Evolutionary conservation across 139 green algal species (phyloP).

Genomic region (Chlamydomonas incerta): DNA sequence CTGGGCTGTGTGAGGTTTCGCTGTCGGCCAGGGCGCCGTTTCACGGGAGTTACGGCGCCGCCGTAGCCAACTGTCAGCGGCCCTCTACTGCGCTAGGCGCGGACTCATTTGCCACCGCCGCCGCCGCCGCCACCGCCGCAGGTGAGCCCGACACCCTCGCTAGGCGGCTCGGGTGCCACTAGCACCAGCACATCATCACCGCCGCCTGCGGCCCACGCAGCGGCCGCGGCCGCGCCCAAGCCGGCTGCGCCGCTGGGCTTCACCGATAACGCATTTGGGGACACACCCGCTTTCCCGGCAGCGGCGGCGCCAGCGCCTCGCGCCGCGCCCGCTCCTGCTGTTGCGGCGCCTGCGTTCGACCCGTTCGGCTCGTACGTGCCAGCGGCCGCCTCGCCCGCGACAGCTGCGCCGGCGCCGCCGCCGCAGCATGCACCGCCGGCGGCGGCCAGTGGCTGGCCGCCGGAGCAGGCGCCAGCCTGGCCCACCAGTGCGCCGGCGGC

Average conservation of each 20-base stretch:
- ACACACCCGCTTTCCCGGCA: neutral
- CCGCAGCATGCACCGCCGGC: neutral
- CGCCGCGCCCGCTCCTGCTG: neutral
- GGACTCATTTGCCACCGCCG: neutral
- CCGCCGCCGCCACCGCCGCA: neutral
- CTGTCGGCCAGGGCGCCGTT: no score
- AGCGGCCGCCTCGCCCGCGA: neutral
- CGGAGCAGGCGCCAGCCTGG: neutral
- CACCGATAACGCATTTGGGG: constrained; percentile 23
- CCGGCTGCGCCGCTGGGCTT: neutral
- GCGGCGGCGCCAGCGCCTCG: neutral
- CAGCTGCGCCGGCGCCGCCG: no score
- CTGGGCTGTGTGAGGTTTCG: neutral
- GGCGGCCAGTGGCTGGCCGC: no score
- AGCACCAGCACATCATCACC: neutral
- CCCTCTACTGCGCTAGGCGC: neutral
- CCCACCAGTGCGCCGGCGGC: neutral
- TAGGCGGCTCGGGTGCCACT: neutral
- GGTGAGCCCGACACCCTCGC: constrained; percentile 5
- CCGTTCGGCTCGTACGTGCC: constrained; percentile 18
- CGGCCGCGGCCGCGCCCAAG: neutral
- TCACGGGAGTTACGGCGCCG: neutral
- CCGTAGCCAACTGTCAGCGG: no score
- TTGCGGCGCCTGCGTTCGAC: neutral
- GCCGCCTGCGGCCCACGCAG: neutral